Base-by-base conservation (phyloP, 2,329 filamentous ascomycete species). In the Tothia fuscella region DNA sequence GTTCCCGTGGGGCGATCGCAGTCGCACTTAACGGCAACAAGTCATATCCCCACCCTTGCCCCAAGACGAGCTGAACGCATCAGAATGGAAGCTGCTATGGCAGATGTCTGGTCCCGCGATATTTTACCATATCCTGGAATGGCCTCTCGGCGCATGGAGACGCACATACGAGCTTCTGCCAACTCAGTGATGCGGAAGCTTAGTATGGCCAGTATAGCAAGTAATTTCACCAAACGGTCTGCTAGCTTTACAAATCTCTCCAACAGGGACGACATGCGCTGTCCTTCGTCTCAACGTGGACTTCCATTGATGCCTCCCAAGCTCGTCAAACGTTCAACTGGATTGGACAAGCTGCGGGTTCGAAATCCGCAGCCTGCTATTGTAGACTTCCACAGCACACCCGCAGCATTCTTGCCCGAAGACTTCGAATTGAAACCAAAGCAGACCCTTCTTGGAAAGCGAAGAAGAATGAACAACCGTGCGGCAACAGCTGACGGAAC, bases 161-260 rank as follows among this genome's bases (percentile, higher is more conserved):
- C 82, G 53, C 66, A 85, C 3, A 79, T 91, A 35, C 72, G 82
- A 38, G 76, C 75, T 30, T 86, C 82, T n/a, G 83, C 87, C 10
- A 86, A 84, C 26, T 83, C 83, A 1, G 76, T 94, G 54, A 93
- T 94, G 65, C 75, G 87, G 40, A 93, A 88, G 56, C 71, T 95
- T 48, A 93, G 84, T 59, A 80, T 85, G 53, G 80, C 81, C 37
- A 87, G 80, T 57, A 81, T 91, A 48, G 73, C 82, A 12, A 80
- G 74, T 49, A 81, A 81, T 36, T 88, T 93, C 54, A 74, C 76
- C 28, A 82, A 80, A 50, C 76, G 81, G 44, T 82, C 82, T 1
- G 69, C 67, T 29, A 83, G 79, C 48, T 64, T 66, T 49, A 66
- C 61, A 2, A 66, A 61, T 45, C 52, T 62, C 37, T 60, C 56